Evolutionary conservation across 2,329 filamentous ascomycete species (phyloP).

Genomic region (Calonectria montana): DNA sequence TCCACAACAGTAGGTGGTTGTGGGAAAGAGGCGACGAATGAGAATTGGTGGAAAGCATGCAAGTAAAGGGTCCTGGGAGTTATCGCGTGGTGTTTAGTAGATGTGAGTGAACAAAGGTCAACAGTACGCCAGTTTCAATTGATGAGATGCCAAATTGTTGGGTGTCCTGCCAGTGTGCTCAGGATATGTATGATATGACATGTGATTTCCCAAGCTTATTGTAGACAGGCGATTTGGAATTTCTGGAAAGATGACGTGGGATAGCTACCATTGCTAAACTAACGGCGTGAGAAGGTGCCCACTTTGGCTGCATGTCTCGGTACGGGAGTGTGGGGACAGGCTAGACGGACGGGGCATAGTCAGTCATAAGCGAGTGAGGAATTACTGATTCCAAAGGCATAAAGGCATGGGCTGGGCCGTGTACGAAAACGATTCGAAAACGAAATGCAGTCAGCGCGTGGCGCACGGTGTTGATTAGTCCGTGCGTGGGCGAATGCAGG

Average conservation of each 20-base stretch:
- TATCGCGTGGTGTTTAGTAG: neutral
- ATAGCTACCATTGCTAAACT: neutral
- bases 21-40: neutral
- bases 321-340: constrained; percentile 2
- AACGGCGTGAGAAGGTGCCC: neutral
- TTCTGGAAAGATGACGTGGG: neutral
- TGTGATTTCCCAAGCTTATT: neutral
- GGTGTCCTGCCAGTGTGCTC: too few species aligned
- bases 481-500: neutral
- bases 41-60: neutral
- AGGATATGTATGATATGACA: too few species aligned
- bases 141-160: too few species aligned
- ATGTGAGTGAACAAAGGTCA: neutral
- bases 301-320: constrained; percentile 20
- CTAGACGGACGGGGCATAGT: neutral
- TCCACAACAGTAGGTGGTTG: neutral
- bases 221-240: neutral
- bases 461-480: neutral
- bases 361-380: neutral
- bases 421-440: neutral
- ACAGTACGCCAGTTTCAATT: too few species aligned
- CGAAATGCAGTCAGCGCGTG: neutral
- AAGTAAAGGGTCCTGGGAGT: neutral
- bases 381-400: neutral
- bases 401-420: neutral